Base-by-base conservation (phyloP, 257 asterid genomes). In the Jacaranda mimosifolia region DNA sequence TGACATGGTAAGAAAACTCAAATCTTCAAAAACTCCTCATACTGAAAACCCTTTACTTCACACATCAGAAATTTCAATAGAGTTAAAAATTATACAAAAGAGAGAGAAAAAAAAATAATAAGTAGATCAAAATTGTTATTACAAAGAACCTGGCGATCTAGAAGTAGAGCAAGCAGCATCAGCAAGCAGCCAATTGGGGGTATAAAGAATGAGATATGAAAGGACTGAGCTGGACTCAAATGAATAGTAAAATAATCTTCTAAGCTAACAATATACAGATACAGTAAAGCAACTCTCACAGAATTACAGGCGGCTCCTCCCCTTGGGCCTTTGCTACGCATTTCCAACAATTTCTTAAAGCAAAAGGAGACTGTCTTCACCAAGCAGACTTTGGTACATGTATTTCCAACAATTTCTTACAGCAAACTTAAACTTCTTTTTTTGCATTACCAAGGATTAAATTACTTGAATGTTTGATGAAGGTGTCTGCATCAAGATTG, bases 401-500 rank as follows among this genome's bases (percentile, higher is more conserved):
- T 17, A 38, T 46, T 62, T 40, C 73, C 76, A 58, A 39, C 68
- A 48, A 68, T 63, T 17, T 64, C 53, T n/a, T 46, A 46, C 63
- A 79, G 18, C 67, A 48, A 13, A 48, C 36, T 36, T 55, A 72
- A 56, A 72, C 75, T 35, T 56, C 1, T n/a, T 38, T 43, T 36
- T 42, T 5, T 35, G 78, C 36, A 48, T 17, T 7, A 35, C 43
- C 58, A 18, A 19, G 76, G 5, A 43, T 3, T 5, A 13, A 40
- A 7, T 65, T 26, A 3, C 17, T n/a, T 14, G 6, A 38, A 26
- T 13, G 19, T 32, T 32, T 3, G 45, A 35, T 11, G 11, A 13
- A 11, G 18, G 17, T 52, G 42, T 42, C 51, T 39, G 63, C 70
- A 42, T 93, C 87, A 93, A 73, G 98, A 91, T 74, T 81, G 92